Percentiles rank a stretch among this genome's conserved stretches.
These are phyloP conservation scores for Kondoa subrosea DNA, from an alignment of 768 basidiomycete species.

Conservation along the genomic window DNA sequence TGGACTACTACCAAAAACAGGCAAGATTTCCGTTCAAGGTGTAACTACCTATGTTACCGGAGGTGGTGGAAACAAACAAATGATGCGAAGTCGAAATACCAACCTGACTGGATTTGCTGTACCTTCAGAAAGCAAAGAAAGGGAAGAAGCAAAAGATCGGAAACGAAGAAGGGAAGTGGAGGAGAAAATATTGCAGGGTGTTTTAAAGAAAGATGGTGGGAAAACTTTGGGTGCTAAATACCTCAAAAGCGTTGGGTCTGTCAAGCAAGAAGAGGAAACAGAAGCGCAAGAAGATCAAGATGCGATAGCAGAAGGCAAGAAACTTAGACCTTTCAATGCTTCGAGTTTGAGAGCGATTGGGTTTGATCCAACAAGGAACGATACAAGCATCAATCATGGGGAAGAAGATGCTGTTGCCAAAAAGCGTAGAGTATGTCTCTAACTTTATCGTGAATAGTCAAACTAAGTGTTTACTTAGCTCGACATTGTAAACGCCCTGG, in stretches of 20 bases:
- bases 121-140: neutral
- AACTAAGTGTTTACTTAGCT: neutral
- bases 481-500: neutral
- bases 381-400: neutral
- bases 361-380: conserved; percentile 5
- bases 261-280: neutral
- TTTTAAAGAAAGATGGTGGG: conserved; percentile 11
- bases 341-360: conserved; percentile 4
- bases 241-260: conserved; percentile 1
- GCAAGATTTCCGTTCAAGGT: conserved; percentile 8
- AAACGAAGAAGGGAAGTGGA: conserved; percentile 8
- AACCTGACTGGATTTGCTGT: conserved; percentile 1
- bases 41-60: conserved; percentile 15
- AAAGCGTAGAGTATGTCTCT: neutral
- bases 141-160: conserved; percentile 5
- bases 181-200: neutral
- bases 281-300: neutral
- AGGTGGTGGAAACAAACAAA: no score
- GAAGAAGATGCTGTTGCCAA: neutral
- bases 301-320: neutral
- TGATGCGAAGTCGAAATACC: no score
- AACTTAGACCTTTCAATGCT: conserved; percentile 13
- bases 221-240: conserved; percentile 16
- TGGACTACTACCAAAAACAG: conserved; percentile 12
- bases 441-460: neutral